Percentiles rank a stretch among this genome's conserved stretches.
These are phyloP conservation scores for Sphenostylis stenocarpa DNA, from an alignment of 306 rosid species.

Conservation along the genomic window DNA sequence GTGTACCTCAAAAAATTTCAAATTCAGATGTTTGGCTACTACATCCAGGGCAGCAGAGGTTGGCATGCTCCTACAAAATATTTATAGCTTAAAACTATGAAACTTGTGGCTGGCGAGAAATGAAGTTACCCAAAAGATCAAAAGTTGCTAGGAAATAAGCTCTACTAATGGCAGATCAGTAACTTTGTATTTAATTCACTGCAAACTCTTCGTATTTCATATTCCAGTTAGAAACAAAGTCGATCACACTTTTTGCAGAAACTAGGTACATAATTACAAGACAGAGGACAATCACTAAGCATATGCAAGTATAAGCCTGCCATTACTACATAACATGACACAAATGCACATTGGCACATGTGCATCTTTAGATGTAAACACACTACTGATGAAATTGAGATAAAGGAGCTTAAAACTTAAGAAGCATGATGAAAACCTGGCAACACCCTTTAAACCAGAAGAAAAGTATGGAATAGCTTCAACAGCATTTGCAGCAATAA, in stretches of 20 bases:
- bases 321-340: conserved; percentile 19
- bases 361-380: conserved; percentile 17
- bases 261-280: conserved; percentile 14
- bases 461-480: conserved; percentile 94
- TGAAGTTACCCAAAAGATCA: background rate
- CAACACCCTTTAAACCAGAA: conserved; percentile 95
- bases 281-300: background rate
- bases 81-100: conserved; percentile 21
- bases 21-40: conserved; percentile 85
- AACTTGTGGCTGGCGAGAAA: background rate
- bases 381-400: background rate
- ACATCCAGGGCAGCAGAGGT: conserved; percentile 99
- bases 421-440: conserved; percentile 65
- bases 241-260: background rate
- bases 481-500: conserved; percentile 99
- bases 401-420: background rate
- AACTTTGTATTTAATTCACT: conserved; percentile 13
- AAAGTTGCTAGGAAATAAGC: conserved; percentile 20
- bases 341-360: background rate
- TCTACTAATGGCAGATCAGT: conserved; percentile 5
- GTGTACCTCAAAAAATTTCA: conserved; percentile 93
- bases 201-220: conserved; percentile 21
- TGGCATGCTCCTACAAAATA: conserved; percentile 92
- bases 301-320: conserved; percentile 10
- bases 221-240: conserved; percentile 1